Evolutionary conservation across 345 rosid species (phyloP).

Genomic region (Syzygium aromaticum): DNA sequence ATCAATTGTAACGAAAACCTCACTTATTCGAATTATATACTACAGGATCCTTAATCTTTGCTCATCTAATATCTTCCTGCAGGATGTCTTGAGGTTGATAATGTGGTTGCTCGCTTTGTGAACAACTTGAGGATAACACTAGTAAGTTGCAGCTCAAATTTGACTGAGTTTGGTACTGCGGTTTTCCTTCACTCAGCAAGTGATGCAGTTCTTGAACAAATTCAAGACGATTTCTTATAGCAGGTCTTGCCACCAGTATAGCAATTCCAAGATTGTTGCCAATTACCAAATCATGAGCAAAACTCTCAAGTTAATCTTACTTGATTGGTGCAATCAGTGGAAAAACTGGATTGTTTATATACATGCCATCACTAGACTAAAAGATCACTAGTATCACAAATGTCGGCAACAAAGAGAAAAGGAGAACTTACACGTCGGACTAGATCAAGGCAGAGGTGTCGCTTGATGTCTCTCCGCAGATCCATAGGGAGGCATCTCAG

Average conservation of each 20-base stretch:
- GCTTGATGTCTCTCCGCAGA: slow-evolving; percentile 66
- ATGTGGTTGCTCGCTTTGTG: background rate
- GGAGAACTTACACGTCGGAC: slow-evolving; percentile 59
- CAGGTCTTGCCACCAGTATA: background rate
- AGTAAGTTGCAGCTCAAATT: background rate
- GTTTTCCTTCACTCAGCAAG: background rate
- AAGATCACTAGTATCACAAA: background rate
- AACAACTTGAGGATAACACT: background rate
- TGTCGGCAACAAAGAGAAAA: background rate
- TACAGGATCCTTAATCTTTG: background rate
- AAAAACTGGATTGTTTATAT: background rate
- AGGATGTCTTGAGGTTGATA: background rate
- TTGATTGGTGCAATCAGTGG: background rate
- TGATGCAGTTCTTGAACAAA: background rate
- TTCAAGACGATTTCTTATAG: background rate
- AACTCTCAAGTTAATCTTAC: background rate
- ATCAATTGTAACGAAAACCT: background rate
- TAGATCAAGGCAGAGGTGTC: slow-evolving; percentile 77
- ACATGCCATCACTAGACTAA: background rate
- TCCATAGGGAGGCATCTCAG: slow-evolving; percentile 53
- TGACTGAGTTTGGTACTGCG: background rate
- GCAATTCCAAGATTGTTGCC: background rate
- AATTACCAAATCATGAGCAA: background rate
- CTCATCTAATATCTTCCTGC: background rate
- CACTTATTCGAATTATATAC: background rate